Evolutionary conservation across 2,329 filamentous ascomycete genomes (phyloP).

Genomic region (Exophiala xenobiotica): DNA sequence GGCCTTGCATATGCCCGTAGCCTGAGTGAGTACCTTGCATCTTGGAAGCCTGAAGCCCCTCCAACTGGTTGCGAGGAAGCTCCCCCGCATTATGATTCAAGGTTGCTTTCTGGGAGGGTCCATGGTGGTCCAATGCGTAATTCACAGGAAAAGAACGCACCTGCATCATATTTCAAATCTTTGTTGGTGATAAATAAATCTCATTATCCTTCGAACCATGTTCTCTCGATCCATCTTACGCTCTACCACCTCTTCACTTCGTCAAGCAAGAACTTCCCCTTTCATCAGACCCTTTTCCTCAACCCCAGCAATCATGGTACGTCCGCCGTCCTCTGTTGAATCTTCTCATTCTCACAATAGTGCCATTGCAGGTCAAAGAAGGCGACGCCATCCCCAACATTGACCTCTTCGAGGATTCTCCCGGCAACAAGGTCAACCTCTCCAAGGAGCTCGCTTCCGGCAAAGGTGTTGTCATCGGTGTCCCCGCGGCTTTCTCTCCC

Average conservation of each 20-base stretch:
- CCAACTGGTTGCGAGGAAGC: too few relatives aligned
- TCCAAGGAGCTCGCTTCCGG: slow-evolving; percentile 69
- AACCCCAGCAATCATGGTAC: slow-evolving; percentile 31
- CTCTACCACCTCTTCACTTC: slow-evolving; percentile 15
- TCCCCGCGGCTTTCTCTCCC: slow-evolving; percentile 76
- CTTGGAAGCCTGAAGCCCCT: too few relatives aligned
- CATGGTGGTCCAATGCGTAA: too few relatives aligned
- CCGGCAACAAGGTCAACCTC: slow-evolving; percentile 87
- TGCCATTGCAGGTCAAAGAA: slow-evolving; percentile 61
- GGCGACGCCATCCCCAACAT: slow-evolving; percentile 78
- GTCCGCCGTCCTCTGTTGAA: background rate
- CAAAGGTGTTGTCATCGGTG: slow-evolving; percentile 80
- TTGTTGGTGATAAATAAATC: background rate
- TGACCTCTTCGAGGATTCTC: slow-evolving; percentile 79
- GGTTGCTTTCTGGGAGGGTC: too few relatives aligned
- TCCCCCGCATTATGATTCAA: too few relatives aligned
- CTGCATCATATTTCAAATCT: slow-evolving; percentile 20
- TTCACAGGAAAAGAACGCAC: too few relatives aligned
- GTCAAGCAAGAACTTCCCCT: slow-evolving; percentile 4
- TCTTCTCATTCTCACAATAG: slow-evolving; percentile 6
- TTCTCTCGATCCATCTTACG: slow-evolving; percentile 23
- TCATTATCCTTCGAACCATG: slow-evolving; percentile 10
- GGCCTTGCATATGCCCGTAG: too few relatives aligned
- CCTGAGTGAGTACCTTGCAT: too few relatives aligned
- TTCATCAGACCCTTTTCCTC: slow-evolving; percentile 25